Percentiles rank a stretch among this genome's conserved stretches.
phyloP scores from a whole-genome alignment of 495 filamentous ascomycete species.

The Recurvomyces mirabilis region DNA sequence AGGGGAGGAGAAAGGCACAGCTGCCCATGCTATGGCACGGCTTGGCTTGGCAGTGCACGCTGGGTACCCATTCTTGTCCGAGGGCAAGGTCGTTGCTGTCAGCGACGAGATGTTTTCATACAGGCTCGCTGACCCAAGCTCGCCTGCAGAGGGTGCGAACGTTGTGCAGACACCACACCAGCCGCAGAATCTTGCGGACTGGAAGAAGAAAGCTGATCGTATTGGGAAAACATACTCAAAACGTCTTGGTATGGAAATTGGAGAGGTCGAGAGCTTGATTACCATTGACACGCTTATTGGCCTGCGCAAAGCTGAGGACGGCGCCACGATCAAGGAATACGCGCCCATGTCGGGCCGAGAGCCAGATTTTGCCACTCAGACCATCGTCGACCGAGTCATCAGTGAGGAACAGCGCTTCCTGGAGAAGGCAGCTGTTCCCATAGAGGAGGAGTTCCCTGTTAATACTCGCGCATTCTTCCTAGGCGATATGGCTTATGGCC shows the following conservation, averaged over 20 bases:
- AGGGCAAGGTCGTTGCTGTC: conserved; percentile 77
- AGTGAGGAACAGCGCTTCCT: conserved; percentile 90
- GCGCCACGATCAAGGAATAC: conserved; percentile 88
- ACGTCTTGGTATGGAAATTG: conserved; percentile 76
- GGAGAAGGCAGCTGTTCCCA: conserved; percentile 69
- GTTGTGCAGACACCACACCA: conserved; percentile 57
- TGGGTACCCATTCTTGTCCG: conserved; percentile 91
- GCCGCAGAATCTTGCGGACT: conserved; percentile 68
- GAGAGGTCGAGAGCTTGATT: conserved; percentile 74
- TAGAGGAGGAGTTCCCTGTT: conserved; percentile 85
- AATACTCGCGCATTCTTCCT: conserved; percentile 81
- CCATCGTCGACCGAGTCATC: conserved; percentile 78
- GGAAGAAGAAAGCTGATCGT: conserved; percentile 67
- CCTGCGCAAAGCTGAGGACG: conserved; percentile 78
- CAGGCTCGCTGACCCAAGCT: conserved; percentile 25
- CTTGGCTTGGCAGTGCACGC: conserved; percentile 80
- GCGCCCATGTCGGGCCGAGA: conserved; percentile 80
- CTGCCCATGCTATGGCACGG: conserved; percentile 61
- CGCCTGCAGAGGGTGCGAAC: conserved; percentile 40
- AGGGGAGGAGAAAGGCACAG: conserved; percentile 55
- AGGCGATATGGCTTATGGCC: conserved; percentile 89
- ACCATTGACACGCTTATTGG: conserved; percentile 90
- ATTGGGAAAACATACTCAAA: conserved; percentile 85
- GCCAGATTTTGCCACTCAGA: conserved; percentile 81
- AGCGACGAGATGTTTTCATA: conserved; percentile 95